These are phyloP conservation scores for Pythium rishiriense DNA, from an alignment of 352 stramenopile species.

Conservation along the genomic window DNA sequence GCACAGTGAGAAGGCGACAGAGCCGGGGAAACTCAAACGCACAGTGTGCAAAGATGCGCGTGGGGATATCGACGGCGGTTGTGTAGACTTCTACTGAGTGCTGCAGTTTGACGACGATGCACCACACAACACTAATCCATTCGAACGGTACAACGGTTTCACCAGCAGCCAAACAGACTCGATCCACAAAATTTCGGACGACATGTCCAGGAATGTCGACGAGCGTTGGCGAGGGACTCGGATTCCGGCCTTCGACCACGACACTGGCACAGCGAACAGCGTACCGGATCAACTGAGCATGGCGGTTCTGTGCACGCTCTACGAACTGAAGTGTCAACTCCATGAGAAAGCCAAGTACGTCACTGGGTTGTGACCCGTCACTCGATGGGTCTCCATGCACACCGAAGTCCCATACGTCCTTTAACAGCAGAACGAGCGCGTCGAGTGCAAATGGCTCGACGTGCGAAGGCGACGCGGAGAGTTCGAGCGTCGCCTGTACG, in stretches of 20 bases:
- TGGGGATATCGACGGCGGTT: background rate
- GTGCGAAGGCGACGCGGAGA: background rate
- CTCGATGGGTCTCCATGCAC: background rate
- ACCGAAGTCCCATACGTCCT: background rate
- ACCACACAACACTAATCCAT: constrained; percentile 17
- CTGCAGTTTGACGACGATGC: constrained; percentile 6
- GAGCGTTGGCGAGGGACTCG: background rate
- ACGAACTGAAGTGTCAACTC: constrained; percentile 4
- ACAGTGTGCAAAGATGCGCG: constrained; percentile 12
- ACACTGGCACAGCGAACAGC: constrained; percentile 5
- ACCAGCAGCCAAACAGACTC: background rate
- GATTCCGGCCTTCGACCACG: background rate
- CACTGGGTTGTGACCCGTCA: background rate
- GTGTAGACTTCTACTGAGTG: background rate
- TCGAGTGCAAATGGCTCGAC: background rate
- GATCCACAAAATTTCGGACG: constrained; percentile 2
- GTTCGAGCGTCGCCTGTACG: background rate
- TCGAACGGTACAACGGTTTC: background rate
- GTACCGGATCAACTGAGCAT: background rate
- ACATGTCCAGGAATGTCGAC: background rate
- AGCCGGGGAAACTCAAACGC: constrained; percentile 18
- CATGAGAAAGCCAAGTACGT: constrained; percentile 3
- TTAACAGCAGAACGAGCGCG: constrained; percentile 7
- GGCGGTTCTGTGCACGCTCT: background rate
- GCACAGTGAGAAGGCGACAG: constrained; percentile 1